Percentiles rank a stretch among this genome's conserved stretches.
These are phyloP conservation scores for Protomyces pachydermus DNA, from an alignment of 1,139 yeast species.

Conservation along the genomic window DNA sequence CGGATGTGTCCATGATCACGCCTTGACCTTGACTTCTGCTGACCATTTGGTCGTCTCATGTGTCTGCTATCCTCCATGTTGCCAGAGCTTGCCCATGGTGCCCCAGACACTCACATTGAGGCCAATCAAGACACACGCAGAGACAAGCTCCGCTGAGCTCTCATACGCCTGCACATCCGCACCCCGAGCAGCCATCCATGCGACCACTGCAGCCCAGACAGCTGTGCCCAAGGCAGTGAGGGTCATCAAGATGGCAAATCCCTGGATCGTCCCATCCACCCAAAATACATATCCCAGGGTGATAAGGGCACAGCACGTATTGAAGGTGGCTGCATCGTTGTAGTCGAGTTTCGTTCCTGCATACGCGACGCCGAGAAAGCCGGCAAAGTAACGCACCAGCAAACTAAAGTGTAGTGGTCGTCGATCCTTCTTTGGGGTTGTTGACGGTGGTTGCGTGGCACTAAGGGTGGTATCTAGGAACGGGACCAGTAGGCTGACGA, in stretches of 20 bases:
- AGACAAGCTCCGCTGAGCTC: not conserved
- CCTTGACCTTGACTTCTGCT: too few relatives aligned
- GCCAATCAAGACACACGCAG: constrained; percentile 4
- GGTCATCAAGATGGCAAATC: not conserved
- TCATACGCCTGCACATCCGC: not conserved
- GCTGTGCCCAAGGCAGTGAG: not conserved
- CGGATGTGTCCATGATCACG: not conserved
- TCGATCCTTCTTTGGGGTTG: not conserved
- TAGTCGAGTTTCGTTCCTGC: constrained; percentile 22
- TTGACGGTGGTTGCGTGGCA: not conserved
- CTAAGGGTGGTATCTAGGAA: not conserved
- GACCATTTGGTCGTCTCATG: too few relatives aligned
- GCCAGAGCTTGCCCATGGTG: constrained; percentile 14
- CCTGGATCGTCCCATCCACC: not conserved
- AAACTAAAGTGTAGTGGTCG: not conserved
- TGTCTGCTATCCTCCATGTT: not conserved
- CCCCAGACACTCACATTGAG: constrained; percentile 19
- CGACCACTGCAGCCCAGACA: not conserved
- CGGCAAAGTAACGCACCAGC: constrained; percentile 15
- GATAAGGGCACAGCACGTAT: constrained; percentile 6
- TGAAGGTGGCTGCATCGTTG: constrained; percentile 18
- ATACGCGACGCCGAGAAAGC: constrained; percentile 17
- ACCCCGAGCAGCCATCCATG: not conserved
- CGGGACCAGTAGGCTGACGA: not conserved
- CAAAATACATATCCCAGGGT: not conserved